These are phyloP conservation scores for Cyclotella cryptica DNA, from an alignment of 108 stramenopile genomes.

Conservation along the genomic window DNA sequence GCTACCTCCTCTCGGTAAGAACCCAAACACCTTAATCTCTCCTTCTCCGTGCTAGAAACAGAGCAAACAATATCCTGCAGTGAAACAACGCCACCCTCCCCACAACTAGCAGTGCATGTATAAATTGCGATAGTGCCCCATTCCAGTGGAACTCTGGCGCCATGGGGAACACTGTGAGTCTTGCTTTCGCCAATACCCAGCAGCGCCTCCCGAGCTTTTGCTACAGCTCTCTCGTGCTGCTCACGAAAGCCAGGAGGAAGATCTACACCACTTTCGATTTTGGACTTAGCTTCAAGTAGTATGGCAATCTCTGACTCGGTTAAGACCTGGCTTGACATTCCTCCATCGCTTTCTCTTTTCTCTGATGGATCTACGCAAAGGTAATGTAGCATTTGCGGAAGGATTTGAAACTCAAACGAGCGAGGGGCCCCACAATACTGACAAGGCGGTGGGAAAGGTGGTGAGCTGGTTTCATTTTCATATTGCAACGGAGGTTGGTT, in stretches of 20 bases:
- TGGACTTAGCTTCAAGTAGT: constrained; percentile 45
- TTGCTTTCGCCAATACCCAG: constrained; percentile 34
- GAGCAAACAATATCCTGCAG: neutral
- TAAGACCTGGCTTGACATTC: constrained; percentile 18
- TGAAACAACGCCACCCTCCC: constrained; percentile 33
- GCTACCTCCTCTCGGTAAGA: constrained; percentile 84
- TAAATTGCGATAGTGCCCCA: constrained; percentile 85
- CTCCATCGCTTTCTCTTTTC: constrained; percentile 4
- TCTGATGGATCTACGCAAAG: constrained; percentile 46
- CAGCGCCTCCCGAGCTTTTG: constrained; percentile 42
- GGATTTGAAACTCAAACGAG: constrained; percentile 85
- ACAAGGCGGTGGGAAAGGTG: constrained; percentile 60
- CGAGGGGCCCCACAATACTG: constrained; percentile 73
- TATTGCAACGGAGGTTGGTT: constrained; percentile 51
- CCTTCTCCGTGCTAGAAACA: neutral
- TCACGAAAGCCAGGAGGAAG: constrained; percentile 73
- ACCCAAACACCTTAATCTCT: constrained; percentile 46
- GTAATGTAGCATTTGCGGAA: constrained; percentile 89
- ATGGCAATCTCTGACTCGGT: constrained; percentile 63
- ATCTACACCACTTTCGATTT: constrained; percentile 54
- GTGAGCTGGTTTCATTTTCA: neutral
- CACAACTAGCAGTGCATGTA: constrained; percentile 86
- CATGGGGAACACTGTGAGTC: constrained; percentile 12
- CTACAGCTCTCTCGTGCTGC: constrained; percentile 67
- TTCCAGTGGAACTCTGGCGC: constrained; percentile 56